Base-by-base conservation (phyloP, 768 basidiomycete species). In the Leccinum disarticulatum region DNA sequence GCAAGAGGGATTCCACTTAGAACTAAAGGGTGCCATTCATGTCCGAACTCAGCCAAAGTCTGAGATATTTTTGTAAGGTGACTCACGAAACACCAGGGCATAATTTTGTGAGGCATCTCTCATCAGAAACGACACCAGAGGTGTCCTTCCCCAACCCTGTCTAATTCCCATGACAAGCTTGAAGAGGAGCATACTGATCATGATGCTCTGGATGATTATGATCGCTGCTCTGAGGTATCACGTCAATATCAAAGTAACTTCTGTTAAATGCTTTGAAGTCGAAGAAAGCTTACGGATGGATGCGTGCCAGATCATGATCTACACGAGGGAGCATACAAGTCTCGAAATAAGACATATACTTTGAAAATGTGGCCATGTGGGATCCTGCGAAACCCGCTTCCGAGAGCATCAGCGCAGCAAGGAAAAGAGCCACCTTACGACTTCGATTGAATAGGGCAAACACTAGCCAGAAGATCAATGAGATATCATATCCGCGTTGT, bases 21-120 rank as follows among this genome's bases (percentile, higher is more conserved):
- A 31, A 64, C 64, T 66, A n/a, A 15, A 35, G 4, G 1, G 27
- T 19, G 47, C 2, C 30, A 15, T 58, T 46, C 15, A 28, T 17
- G 17, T 3, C 17, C 7, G 13, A 13, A 14, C 56, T 48, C 49
- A 46, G 22, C 30, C 19, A 11, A 11, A 33, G 33, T 33, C 33
- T 33, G 33, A 33, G 22, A 43, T 22, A 13, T 14, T 46, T 27
- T 35, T 27, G 6, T 6, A 22, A 27, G 25, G n/a, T 46, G 41
- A 61, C 62, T 63, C 56, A 81, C 81, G 56, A 58, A 79, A 78
- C 9, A 81, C 60, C 3, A 77, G 50, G 33, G 77, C 48, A 65
- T 79, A 81, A 1, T 78, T 77, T 71, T 77, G 76, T 3, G 77
- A 75, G 7, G 81, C 77, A 64, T 83, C 81, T n/a, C 76, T 75